These are phyloP conservation scores for Groenewaldozyma tartarivorans DNA, from an alignment of 805 yeast genomes.

Conservation along the genomic window DNA sequence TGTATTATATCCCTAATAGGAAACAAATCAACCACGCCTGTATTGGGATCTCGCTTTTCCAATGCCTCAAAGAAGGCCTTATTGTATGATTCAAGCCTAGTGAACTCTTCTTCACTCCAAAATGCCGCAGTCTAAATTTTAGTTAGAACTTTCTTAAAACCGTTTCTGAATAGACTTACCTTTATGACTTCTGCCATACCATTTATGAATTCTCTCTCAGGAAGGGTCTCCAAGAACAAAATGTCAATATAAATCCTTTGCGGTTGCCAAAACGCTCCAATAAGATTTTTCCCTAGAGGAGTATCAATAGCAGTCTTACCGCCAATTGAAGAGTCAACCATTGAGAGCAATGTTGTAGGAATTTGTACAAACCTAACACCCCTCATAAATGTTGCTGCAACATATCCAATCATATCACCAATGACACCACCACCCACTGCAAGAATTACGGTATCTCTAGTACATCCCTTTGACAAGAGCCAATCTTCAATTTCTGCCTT, in stretches of 20 bases:
- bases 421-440: slow-evolving; percentile 98
- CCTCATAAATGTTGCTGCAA: slow-evolving; percentile 98
- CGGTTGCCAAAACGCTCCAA: slow-evolving; percentile 98
- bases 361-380: slow-evolving; percentile 91
- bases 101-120: slow-evolving; percentile 86
- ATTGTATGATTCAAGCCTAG: slow-evolving; percentile 72
- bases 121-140: slow-evolving; percentile 71
- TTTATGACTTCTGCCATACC: slow-evolving; percentile 98
- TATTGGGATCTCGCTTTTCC: slow-evolving; percentile 32
- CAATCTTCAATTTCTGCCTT: slow-evolving; percentile 92
- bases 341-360: slow-evolving; percentile 87
- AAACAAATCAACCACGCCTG: slow-evolving; percentile 51
- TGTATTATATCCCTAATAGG: slow-evolving; percentile 65
- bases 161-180: slow-evolving; percentile 9
- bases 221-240: slow-evolving; percentile 76
- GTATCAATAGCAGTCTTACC: slow-evolving; percentile 98
- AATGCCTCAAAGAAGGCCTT: slow-evolving; percentile 61
- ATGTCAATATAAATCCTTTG: slow-evolving; percentile 79
- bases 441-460: slow-evolving; percentile 87
- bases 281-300: slow-evolving; percentile 87
- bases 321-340: slow-evolving; percentile 98
- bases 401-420: slow-evolving; percentile 98
- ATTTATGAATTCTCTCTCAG: slow-evolving; percentile 88
- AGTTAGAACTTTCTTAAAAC: slow-evolving; percentile 1
- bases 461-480: slow-evolving; percentile 73